Evolutionary conservation across 345 rosid species (phyloP).

Genomic region (Corchorus capsularis): DNA sequence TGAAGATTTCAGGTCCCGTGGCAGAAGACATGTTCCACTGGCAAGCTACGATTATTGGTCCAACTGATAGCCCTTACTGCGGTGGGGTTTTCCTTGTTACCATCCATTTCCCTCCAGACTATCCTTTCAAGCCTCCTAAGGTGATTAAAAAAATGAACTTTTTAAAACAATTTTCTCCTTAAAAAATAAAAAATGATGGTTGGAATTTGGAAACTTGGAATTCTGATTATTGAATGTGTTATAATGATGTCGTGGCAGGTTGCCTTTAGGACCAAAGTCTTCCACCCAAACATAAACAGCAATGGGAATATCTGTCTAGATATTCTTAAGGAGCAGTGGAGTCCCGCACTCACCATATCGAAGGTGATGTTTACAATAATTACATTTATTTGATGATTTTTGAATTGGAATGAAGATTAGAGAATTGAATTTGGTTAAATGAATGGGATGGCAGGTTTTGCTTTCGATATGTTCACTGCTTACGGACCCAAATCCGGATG

Average conservation of each 20-base stretch:
- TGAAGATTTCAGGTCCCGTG: constrained; percentile 44
- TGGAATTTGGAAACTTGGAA: not conserved
- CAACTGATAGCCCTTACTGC: constrained; percentile 50
- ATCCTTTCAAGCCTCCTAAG: constrained; percentile 73
- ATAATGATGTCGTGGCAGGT: constrained; percentile 27
- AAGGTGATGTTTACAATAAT: constrained; percentile 26
- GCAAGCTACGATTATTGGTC: constrained; percentile 62
- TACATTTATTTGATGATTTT: not conserved
- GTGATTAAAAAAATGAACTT: constrained; percentile 3
- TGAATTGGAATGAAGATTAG: no score
- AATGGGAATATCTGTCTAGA: constrained; percentile 53
- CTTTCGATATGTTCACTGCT: constrained; percentile 44
- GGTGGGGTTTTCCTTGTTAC: constrained; percentile 56
- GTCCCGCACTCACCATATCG: constrained; percentile 53
- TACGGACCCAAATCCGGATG: constrained; percentile 47
- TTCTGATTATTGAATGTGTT: not conserved
- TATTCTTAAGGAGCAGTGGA: constrained; percentile 54
- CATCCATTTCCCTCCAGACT: constrained; percentile 59
- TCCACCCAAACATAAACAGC: constrained; percentile 47
- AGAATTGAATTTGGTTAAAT: not conserved
- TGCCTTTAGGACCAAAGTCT: constrained; percentile 46
- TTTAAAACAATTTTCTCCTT: not conserved
- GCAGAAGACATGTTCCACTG: constrained; percentile 66
- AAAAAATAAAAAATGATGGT: not conserved
- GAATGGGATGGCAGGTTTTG: constrained; percentile 32